These are phyloP conservation scores for Dryas integrifolia DNA, from an alignment of 331 rosid genomes.

Conservation along the genomic window DNA sequence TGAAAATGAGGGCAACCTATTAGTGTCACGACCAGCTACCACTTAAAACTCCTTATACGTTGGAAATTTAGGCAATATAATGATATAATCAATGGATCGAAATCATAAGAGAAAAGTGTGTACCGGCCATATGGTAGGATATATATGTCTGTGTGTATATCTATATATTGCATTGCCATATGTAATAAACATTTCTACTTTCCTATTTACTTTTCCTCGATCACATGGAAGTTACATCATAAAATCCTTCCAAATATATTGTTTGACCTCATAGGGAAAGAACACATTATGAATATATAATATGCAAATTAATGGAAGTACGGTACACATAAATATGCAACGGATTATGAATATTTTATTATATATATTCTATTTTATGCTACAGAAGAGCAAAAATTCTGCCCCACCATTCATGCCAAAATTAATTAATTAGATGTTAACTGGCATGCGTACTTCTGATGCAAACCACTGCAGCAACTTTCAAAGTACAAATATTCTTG, in stretches of 20 bases:
- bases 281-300: not conserved
- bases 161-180: not conserved
- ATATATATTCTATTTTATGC: not conserved
- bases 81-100: conserved; percentile 14
- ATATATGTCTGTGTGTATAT: no score
- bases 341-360: conserved; percentile 1
- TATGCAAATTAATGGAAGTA: no score
- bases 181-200: conserved; percentile 8
- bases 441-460: no score
- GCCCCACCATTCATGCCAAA: no score
- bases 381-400: not conserved
- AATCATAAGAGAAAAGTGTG: not conserved
- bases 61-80: conserved; percentile 22
- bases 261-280: conserved; percentile 22
- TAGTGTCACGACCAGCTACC: conserved; percentile 8
- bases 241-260: conserved; percentile 24
- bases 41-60: not conserved
- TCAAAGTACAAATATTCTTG: no score
- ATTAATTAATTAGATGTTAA: not conserved
- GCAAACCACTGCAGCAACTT: no score
- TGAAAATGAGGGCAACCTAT: conserved; percentile 24
- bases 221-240: conserved; percentile 22
- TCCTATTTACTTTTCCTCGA: conserved; percentile 19
- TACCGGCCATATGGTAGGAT: not conserved
- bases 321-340: not conserved